Evolutionary conservation across 768 basidiomycete genomes (phyloP), one percentile per base, ranked within the genome.

Genomic region (Obba rivulosa): DNA sequence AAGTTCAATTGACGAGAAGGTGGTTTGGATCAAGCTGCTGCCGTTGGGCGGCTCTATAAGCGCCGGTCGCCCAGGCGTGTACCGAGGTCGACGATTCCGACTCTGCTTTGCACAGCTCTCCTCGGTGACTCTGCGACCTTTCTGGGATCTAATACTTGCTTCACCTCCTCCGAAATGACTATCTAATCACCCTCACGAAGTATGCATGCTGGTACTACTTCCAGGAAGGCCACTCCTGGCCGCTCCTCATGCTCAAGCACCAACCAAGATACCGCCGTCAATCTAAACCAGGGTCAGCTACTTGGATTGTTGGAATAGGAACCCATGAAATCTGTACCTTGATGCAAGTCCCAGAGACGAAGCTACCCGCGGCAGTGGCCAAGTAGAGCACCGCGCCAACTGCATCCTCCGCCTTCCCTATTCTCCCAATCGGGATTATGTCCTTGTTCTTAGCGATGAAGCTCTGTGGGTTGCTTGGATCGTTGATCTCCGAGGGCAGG

Each of bases 331-430:
- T 5, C n/a, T 16, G 16, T 20, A 55, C 54, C 50, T 48, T 49
- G 36, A 55, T 46, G 8, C 43, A 40, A 11, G 46, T 44, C 8
- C 54, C 54, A 13, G 54, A 52, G 7, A 55, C 44, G 38, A 43
- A 55, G 48, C 54, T 52, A 9, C 50, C 54, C 14, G 54, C 54
- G 4, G 43, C 21, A 22, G 50, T 49, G 11, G 47, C n/a, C 18
- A 55, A 44, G 22, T 55, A 55, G 4, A 55, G n/a, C 18, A 50
- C 51, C 20, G 54, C 43, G 5, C 50, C 54, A 20, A 47, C 50
- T 39, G 49, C 46, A 34, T 55, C 54, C 24, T 52, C 50, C 42
- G 45, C 54, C n/a, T 49, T 50, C 23, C 54, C 54, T n/a, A 51
- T 22, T 21, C 50, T 36, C 8, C 54, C 54, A 20, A 55, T 43